A percentile compares a stretch with the other conserved stretches of the same genome.
Conservation (phyloP, 1,284 basidiomycete genomes). For the Ganoderma boninense region DNA sequence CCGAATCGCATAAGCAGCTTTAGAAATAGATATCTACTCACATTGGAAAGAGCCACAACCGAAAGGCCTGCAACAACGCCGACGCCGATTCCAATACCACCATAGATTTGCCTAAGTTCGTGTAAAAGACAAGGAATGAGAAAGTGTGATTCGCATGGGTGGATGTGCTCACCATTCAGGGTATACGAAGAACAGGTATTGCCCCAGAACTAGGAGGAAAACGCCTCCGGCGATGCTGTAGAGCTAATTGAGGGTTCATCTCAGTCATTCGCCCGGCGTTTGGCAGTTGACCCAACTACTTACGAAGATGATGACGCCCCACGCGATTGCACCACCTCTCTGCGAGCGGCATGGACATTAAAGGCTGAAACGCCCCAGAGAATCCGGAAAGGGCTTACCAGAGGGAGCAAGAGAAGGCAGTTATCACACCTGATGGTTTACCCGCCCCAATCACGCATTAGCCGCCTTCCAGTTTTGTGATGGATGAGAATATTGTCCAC, state of each 20-base stretch:
- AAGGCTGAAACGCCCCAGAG: neutral
- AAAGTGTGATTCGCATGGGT: slow-evolving; percentile 6
- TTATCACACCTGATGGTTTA: slow-evolving; percentile 68
- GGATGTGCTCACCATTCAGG: slow-evolving; percentile 66
- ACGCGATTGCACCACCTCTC: slow-evolving; percentile 80
- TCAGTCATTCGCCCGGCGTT: slow-evolving; percentile 13
- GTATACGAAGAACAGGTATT: slow-evolving; percentile 74
- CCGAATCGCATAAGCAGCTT: neutral
- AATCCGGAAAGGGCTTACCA: slow-evolving; percentile 52
- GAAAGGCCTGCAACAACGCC: slow-evolving; percentile 64
- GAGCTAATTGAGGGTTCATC: slow-evolving; percentile 47
- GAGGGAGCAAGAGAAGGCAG: slow-evolving; percentile 71
- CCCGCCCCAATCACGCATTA: slow-evolving; percentile 6
- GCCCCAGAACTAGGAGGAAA: slow-evolving; percentile 70
- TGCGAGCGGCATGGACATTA: slow-evolving; percentile 35
- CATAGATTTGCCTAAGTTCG: slow-evolving; percentile 72
- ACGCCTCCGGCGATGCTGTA: slow-evolving; percentile 78
- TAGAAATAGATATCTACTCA: slow-evolving; percentile 44
- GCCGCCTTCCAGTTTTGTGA: neutral
- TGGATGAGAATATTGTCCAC: slow-evolving; percentile 9
- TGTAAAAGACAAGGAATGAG: neutral
- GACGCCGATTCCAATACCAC: slow-evolving; percentile 72
- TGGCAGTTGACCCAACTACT: slow-evolving; percentile 32
- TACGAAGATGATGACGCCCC: slow-evolving; percentile 73
- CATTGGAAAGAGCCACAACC: slow-evolving; percentile 74